Percentiles rank a stretch among this genome's conserved stretches.
Evolutionary conservation across 2,329 filamentous ascomycete species (phyloP).

Genomic region (Monilinia fructicola): DNA sequence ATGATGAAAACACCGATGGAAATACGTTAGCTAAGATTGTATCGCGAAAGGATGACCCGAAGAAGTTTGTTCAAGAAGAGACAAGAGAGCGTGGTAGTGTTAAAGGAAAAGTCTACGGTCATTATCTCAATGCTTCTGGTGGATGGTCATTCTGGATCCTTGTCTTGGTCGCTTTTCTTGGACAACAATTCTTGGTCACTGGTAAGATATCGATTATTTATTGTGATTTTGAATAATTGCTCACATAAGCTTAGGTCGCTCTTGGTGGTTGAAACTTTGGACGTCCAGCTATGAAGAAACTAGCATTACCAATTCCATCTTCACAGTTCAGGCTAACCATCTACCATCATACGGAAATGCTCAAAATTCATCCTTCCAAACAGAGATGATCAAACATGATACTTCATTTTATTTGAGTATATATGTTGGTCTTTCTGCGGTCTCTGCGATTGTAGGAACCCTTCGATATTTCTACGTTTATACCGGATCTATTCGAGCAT

Average conservation of each 20-base stretch:
- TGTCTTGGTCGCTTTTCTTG: constrained; percentile 54
- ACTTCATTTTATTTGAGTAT: constrained; percentile 66
- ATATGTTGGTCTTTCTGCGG: constrained; percentile 61
- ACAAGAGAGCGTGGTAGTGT: constrained; percentile 69
- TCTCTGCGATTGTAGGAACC: constrained; percentile 59
- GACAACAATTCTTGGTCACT: constrained; percentile 55
- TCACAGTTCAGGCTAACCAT: constrained; percentile 43
- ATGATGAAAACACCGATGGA: constrained; percentile 45
- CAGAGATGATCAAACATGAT: constrained; percentile 25
- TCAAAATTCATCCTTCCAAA: constrained; percentile 17
- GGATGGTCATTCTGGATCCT: constrained; percentile 60
- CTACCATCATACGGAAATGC: constrained; percentile 10
- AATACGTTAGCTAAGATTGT: constrained; percentile 51
- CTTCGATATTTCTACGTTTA: constrained; percentile 64
- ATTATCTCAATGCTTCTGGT: constrained; percentile 67
- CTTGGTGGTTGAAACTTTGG: constrained; percentile 67
- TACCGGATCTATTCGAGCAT: constrained; percentile 65
- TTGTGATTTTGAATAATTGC: background rate
- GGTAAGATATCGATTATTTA: constrained; percentile 42
- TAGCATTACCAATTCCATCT: constrained; percentile 38
- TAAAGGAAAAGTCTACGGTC: constrained; percentile 63
- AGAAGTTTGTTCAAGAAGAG: constrained; percentile 77
- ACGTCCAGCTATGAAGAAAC: constrained; percentile 49
- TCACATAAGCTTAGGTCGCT: constrained; percentile 45
- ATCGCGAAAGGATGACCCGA: constrained; percentile 51